Percentiles rank a stretch among this genome's conserved stretches.
Conservation (phyloP, 768 basidiomycete genomes). For the Dictyophora rubrovolvata region DNA sequence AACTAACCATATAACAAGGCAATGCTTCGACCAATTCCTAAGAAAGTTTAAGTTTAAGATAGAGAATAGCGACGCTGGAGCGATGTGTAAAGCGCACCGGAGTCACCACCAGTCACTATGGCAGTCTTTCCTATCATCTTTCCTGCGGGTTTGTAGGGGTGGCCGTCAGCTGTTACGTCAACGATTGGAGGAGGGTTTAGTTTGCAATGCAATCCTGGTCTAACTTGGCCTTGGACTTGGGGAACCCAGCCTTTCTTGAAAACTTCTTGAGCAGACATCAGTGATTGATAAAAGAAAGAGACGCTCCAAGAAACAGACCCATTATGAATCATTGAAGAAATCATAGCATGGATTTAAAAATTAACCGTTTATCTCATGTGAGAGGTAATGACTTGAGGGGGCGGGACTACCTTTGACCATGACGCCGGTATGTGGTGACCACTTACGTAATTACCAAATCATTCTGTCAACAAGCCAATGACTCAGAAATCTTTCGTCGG, state of each 20-base stretch:
- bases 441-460: too few relatives aligned
- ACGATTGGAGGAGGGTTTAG: conserved; percentile 27
- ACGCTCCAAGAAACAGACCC: too few relatives aligned
- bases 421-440: too few relatives aligned
- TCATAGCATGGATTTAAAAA: too few relatives aligned
- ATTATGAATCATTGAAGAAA: too few relatives aligned
- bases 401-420: too few relatives aligned
- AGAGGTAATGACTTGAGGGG: too few relatives aligned
- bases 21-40: conserved; percentile 1
- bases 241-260: conserved; percentile 25
- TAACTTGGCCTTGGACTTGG: conserved; percentile 21
- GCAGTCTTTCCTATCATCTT: conserved; percentile 39
- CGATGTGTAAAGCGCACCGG: conserved; percentile 19
- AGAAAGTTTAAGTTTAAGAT: background rate
- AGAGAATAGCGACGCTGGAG: conserved; percentile 14
- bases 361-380: too few relatives aligned
- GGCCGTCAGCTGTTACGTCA: conserved; percentile 34
- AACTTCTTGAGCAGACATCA: conserved; percentile 13
- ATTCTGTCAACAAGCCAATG: too few relatives aligned
- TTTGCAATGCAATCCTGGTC: conserved; percentile 22
- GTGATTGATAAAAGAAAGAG: background rate
- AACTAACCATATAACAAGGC: background rate
- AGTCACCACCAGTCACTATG: conserved; percentile 42
- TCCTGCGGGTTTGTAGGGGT: conserved; percentile 32
- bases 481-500: too few relatives aligned